Percentiles rank a stretch among this genome's conserved stretches.
Evolutionary conservation across 305 asterid genomes (phyloP).

Genomic region (Fraxinus platypoda): DNA sequence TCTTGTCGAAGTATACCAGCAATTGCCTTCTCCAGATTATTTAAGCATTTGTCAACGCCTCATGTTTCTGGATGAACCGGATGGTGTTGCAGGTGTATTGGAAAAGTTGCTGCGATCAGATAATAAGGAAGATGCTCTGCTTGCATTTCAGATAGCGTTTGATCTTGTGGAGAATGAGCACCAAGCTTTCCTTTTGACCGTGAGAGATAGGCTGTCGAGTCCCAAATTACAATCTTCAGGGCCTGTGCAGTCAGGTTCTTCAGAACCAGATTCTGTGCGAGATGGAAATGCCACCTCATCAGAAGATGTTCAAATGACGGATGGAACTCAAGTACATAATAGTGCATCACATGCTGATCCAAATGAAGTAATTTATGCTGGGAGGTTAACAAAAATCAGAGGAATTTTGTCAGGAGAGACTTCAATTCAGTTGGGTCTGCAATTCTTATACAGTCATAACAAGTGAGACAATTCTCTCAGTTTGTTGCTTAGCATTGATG

Average conservation of each 20-base stretch:
- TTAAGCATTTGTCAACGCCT: constrained; percentile 95
- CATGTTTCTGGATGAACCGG: constrained; percentile 89
- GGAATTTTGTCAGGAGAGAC: constrained; percentile 96
- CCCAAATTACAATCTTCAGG: constrained; percentile 54
- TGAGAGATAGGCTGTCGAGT: constrained; percentile 60
- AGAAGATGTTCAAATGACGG: constrained; percentile 65
- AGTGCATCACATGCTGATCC: constrained; percentile 37
- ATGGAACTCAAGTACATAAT: constrained; percentile 45
- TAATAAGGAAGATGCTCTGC: constrained; percentile 70
- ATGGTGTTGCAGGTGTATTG: constrained; percentile 70
- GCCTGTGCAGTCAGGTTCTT: constrained; percentile 43
- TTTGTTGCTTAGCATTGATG: constrained; percentile 12
- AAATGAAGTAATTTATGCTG: constrained; percentile 48
- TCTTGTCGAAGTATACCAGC: constrained; percentile 75
- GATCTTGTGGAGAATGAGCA: constrained; percentile 96
- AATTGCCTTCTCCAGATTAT: constrained; percentile 87
- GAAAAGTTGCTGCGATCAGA: constrained; percentile 77
- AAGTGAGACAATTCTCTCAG: constrained; percentile 50
- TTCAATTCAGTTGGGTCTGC: constrained; percentile 90
- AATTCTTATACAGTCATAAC: constrained; percentile 89
- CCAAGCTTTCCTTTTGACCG: constrained; percentile 91
- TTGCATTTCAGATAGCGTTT: constrained; percentile 95
- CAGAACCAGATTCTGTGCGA: constrained; percentile 41
- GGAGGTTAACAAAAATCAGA: constrained; percentile 60
- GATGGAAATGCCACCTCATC: constrained; percentile 37